Evolutionary conservation across 2,329 filamentous ascomycete species (phyloP).

Genomic region (Fusarium sp.): DNA sequence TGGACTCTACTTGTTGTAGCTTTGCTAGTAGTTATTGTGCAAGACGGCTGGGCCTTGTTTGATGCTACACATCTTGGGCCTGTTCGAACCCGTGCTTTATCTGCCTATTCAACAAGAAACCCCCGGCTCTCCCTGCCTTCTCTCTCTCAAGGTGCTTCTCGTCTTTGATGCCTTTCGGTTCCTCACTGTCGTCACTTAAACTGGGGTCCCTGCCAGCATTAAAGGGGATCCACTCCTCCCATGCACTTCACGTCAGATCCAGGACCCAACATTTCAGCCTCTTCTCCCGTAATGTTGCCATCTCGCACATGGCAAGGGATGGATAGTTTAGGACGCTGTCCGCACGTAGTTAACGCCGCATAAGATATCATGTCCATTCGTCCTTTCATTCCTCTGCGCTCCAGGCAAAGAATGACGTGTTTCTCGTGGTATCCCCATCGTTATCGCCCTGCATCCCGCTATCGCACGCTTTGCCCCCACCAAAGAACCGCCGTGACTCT

Average conservation of each 20-base stretch:
- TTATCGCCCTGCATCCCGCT: constrained; percentile 44
- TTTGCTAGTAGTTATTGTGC: background rate
- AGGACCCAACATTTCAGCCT: constrained; percentile 14
- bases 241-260: constrained; percentile 42
- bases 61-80: background rate
- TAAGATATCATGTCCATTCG: background rate
- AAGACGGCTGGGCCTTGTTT: background rate
- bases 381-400: background rate
- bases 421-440: background rate
- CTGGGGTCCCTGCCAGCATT: constrained; percentile 41
- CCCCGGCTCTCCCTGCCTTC: background rate
- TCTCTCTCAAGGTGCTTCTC: constrained; percentile 22
- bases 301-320: no score
- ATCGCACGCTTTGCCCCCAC: constrained; percentile 42
- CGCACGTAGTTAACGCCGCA: no score
- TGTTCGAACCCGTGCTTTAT: background rate
- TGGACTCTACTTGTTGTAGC: constrained; percentile 14
- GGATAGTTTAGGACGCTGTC: no score
- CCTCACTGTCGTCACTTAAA: constrained; percentile 42
- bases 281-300: background rate
- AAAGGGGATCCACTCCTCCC: constrained; percentile 21
- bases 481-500: constrained; percentile 40
- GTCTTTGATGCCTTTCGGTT: constrained; percentile 38
- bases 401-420: background rate
- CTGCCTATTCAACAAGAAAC: constrained; percentile 5